A percentile compares a stretch with the other conserved stretches of the same genome.
phyloP scores from a whole-genome alignment of 2,329 filamentous ascomycete genomes.

The Claviceps digitariae region DNA sequence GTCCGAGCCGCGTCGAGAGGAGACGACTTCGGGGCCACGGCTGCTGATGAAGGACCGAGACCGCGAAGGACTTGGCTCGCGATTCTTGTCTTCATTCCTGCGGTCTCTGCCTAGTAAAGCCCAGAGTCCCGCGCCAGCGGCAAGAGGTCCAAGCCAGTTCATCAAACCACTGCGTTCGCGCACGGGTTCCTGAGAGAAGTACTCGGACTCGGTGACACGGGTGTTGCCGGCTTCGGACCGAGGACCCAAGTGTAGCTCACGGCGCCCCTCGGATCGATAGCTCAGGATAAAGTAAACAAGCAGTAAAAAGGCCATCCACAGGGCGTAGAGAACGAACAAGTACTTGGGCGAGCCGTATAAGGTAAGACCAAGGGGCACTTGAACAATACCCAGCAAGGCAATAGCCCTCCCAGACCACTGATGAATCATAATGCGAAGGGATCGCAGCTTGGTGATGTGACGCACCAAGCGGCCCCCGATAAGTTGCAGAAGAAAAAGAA shows the following conservation, averaged over 20 bases:
- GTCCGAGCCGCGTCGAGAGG: conserved; percentile 38
- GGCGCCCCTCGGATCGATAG: conserved; percentile 47
- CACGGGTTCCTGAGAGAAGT: conserved; percentile 22
- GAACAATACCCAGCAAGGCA: conserved; percentile 68
- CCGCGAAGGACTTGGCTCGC: conserved; percentile 27
- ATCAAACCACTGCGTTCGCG: conserved; percentile 18
- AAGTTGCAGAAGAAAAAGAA: conserved; percentile 56
- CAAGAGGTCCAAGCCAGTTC: conserved; percentile 39
- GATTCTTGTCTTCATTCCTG: conserved; percentile 28
- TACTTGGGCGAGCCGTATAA: conserved; percentile 81
- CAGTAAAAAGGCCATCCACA: conserved; percentile 63
- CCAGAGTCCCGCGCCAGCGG: conserved; percentile 35
- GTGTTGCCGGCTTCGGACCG: conserved; percentile 36
- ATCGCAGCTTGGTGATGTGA: conserved; percentile 34
- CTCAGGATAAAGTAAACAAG: conserved; percentile 68
- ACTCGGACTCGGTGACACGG: conserved; percentile 26
- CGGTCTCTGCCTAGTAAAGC: conserved; percentile 32
- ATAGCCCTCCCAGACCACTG: conserved; percentile 74
- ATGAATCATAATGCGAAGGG: conserved; percentile 54
- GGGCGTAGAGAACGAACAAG: conserved; percentile 72
- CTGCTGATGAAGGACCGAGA: conserved; percentile 23
- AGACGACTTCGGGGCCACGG: conserved; percentile 34
- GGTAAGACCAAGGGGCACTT: conserved; percentile 79
- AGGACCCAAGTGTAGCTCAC: conserved; percentile 41
- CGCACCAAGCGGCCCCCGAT: conserved; percentile 53